Base-by-base conservation (phyloP, 2,329 filamentous ascomycete species). In the Scleromitrula shiraiana region DNA sequence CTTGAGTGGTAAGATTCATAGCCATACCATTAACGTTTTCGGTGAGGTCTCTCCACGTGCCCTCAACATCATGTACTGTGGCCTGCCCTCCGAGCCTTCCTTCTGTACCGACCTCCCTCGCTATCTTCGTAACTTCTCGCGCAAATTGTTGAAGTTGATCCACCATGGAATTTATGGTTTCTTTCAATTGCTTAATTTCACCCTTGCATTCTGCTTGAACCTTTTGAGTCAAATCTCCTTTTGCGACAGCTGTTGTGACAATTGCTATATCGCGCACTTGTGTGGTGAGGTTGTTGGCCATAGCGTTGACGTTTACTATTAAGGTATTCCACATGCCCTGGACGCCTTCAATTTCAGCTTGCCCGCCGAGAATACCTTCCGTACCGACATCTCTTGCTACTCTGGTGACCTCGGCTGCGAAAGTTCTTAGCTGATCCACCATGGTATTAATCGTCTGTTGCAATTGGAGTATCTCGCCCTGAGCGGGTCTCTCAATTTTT, bases 161-260 rank as follows among this genome's bases (percentile, higher is more conserved):
- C 57, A 98, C 91, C 91, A 98, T 98, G 65, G 87, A 93, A 70
- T 98, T 98, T 73, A 97, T 98, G 39, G 93, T 97, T 51, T 89
- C 90, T 70, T 98, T 98, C 63, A 98, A 84, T 71, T 87, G 88
- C 64, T 82, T 85, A 62, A 90, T 97, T 75, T 91, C 93, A 67
- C 85, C 94, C 71, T 83, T 85, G 69, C 86, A 91, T 62, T 88
- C 88, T 52, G 90, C 90, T 67, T 95, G 88, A 32, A 98, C 91
- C 67, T 96, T 96, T 67, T 95, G 91, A 42, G 90, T 96, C 59
- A 98, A 75, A 66, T 98, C 93, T 69, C 91, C 91, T 68, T 81
- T 82, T 59, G 81, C 81, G 56, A 85, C 81, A 52, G 81, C 81
- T 26, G 81, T 85, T 26, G 81, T 85, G 54, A 85, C 81, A 68